Percentiles rank a stretch among this genome's conserved stretches.
phyloP scores from a whole-genome alignment of 1,139 yeast species.

The Yamadazyma diospyri region DNA sequence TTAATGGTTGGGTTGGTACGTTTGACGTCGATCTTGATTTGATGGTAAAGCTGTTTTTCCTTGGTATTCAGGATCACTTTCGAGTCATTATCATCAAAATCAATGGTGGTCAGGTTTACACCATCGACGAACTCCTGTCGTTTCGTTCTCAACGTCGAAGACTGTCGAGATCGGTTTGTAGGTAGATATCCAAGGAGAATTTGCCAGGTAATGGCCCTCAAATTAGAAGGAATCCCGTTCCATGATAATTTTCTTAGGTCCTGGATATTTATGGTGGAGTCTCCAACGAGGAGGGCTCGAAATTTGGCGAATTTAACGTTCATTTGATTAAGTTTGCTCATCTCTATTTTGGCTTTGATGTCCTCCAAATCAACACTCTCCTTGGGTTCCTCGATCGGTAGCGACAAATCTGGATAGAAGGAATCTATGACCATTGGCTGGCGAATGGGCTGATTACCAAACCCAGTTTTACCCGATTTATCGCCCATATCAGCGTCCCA shows the following conservation, averaged over 20 bases:
- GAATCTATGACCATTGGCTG: conserved; percentile 39
- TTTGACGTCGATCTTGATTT: conserved; percentile 91
- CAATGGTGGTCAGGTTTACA: conserved; percentile 31
- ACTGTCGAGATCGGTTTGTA: conserved; percentile 74
- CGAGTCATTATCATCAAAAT: conserved; percentile 44
- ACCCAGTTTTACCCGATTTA: conserved; percentile 10
- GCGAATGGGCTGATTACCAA: conserved; percentile 12
- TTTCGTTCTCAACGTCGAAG: conserved; percentile 66
- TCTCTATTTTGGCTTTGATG: conserved; percentile 19
- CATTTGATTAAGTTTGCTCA: conserved; percentile 55
- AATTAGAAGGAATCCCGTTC: conserved; percentile 87
- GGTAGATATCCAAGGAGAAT: conserved; percentile 86
- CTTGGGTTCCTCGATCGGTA: conserved; percentile 15
- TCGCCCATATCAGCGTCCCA: conserved; percentile 87
- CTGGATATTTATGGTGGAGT: conserved; percentile 53
- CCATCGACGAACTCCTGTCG: conserved; percentile 86
- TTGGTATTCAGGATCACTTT: conserved; percentile 7
- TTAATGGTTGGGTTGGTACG: conserved; percentile 86
- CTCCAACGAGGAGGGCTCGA: conserved; percentile 56
- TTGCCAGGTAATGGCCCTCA: conserved; percentile 89
- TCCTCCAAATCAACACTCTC: conserved; percentile 15
- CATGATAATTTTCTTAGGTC: conserved; percentile 80
- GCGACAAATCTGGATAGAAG: conserved; percentile 35
- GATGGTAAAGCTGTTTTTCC: conserved; percentile 81
- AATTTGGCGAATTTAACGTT: conserved; percentile 66